Percentiles rank a stretch among this genome's conserved stretches.
phyloP scores from a whole-genome alignment of 768 basidiomycete genomes.

The Gautieria morchelliformis region DNA sequence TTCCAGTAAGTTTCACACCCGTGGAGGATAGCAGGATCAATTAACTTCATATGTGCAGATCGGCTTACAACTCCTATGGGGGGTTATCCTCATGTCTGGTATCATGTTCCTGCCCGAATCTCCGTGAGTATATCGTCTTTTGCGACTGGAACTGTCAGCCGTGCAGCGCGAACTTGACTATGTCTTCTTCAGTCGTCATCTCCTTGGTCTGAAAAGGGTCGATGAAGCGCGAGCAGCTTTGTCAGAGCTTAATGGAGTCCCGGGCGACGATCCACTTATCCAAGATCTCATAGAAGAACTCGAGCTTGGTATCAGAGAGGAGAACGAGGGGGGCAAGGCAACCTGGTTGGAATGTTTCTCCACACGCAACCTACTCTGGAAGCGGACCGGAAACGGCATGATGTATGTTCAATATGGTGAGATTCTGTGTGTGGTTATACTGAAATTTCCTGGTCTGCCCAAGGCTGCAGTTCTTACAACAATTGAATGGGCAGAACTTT shows the following conservation, averaged over 20 bases:
- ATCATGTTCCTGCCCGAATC: constrained; percentile 74
- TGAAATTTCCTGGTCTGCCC: not conserved
- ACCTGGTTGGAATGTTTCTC: constrained; percentile 77
- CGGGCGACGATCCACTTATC: constrained; percentile 48
- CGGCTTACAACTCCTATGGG: constrained; percentile 68
- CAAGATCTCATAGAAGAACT: constrained; percentile 55
- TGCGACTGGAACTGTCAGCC: not conserved
- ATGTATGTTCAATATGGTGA: constrained; percentile 26
- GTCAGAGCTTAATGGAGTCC: constrained; percentile 55
- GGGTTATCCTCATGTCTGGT: constrained; percentile 53
- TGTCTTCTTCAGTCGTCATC: constrained; percentile 44
- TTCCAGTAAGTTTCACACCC: constrained; percentile 30
- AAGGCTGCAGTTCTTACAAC: constrained; percentile 62
- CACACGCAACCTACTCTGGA: constrained; percentile 55
- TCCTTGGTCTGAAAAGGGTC: constrained; percentile 46
- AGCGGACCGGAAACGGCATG: constrained; percentile 71
- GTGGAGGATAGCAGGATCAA: not conserved
- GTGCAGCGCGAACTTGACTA: not conserved
- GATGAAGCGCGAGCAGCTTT: constrained; percentile 54
- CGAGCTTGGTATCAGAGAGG: constrained; percentile 51
- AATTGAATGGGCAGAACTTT: constrained; percentile 74
- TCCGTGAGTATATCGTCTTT: constrained; percentile 36
- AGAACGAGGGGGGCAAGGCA: constrained; percentile 75
- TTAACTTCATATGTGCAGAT: constrained; percentile 20
- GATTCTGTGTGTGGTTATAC: not conserved